These are phyloP conservation scores for Agapanthus africanus DNA, from an alignment of 106 monocot genomes.

Conservation along the genomic window DNA sequence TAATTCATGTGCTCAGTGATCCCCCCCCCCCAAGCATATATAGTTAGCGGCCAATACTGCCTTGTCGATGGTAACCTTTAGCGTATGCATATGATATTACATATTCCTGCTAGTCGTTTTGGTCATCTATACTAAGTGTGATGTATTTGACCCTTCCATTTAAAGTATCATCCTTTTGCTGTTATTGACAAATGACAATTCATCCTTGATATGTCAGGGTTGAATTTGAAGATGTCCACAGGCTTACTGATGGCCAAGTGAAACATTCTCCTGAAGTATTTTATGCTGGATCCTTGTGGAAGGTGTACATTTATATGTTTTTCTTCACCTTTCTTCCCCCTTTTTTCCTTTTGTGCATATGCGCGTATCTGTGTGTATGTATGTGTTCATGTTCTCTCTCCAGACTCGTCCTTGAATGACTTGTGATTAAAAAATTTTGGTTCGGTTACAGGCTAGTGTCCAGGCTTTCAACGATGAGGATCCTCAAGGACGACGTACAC, in stretches of 20 bases:
- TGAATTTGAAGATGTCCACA: slow-evolving; percentile 86
- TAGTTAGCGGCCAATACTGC: not conserved
- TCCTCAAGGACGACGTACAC: slow-evolving; percentile 89
- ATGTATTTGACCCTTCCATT: not conserved
- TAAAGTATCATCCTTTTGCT: not conserved
- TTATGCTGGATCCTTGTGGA: slow-evolving; percentile 97
- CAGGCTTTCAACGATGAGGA: slow-evolving; percentile 99
- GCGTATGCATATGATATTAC: not conserved
- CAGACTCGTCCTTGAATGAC: not conserved
- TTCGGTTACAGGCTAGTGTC: slow-evolving; percentile 64
- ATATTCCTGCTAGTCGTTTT: not conserved
- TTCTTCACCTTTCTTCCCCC: too few species aligned
- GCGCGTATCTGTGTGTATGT: too few species aligned
- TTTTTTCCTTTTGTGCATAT: too few species aligned
- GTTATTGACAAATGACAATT: not conserved
- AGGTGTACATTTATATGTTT: slow-evolving; percentile 32
- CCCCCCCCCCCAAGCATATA: not conserved
- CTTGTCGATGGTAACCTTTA: not conserved
- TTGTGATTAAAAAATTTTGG: not conserved
- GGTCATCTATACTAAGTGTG: not conserved
- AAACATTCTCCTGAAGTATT: slow-evolving; percentile 96
- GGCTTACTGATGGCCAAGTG: slow-evolving; percentile 87
- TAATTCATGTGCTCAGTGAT: not conserved
- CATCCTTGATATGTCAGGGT: slow-evolving; percentile 41
- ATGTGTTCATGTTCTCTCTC: too few species aligned